Evolutionary conservation across 768 basidiomycete genomes (phyloP), one percentile per base, ranked within the genome.

Genomic region (Russula emetica): DNA sequence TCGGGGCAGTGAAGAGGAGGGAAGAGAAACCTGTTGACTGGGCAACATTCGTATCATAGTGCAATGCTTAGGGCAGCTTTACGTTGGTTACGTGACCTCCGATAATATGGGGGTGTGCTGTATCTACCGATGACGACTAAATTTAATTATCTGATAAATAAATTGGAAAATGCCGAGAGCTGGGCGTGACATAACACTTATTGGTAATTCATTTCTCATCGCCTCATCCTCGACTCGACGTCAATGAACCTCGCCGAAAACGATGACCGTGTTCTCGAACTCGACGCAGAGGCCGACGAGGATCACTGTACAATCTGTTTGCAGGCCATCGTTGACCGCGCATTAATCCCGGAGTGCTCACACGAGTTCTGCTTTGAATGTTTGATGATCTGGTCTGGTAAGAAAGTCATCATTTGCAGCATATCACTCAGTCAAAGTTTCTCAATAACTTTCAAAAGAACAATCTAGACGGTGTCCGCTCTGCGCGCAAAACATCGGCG

Each of bases 351-450:
- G 1, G 80, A 78, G 9, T 97, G 94, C 74, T 89, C 91, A 2
- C 94, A 98, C 77, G 89, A 91, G 71, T 95, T 95, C 71, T 98
- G 94, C 70, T 96, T 96, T 68, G 90, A 92, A 61, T 98, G 94
- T 72, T 79, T 97, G 26, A 77, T 88, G 53, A 75, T 94, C 1
- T 96, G 94, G 94, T 83, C 89, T 58, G 87, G 90, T 90, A 64
- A 68, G 82, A 76, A 42, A 32, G 18, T 34, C 55, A n/a, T 50
- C 56, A 3, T 28, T 32, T 44, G 24, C 51, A 47, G 53, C 7
- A n/a, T 52, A 13, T 14, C n/a, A 13, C 20, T 58, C 53, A 38
- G 22, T 14, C 49, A 50, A 50, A 9, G 6, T 18, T 18, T 47
- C 22, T 30, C 22, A 13, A 36, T 36, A 36, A 36, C 13, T 36